These are phyloP conservation scores for Dioscorea zingiberensis DNA, from an alignment of 106 monocot species.

Conservation along the genomic window DNA sequence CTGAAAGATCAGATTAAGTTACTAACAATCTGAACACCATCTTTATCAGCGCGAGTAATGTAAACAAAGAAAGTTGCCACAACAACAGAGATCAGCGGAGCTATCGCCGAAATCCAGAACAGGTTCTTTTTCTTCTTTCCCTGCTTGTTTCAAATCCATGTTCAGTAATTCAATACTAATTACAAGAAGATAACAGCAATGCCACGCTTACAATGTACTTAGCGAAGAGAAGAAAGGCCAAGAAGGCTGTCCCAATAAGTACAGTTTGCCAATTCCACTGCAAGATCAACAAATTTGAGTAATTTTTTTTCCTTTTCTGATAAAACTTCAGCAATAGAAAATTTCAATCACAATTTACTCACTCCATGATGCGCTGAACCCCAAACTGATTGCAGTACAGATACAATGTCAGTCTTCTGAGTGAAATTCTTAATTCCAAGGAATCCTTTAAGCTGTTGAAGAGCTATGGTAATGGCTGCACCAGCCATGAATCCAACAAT, in stretches of 20 bases:
- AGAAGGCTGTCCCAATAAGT: constrained; percentile 46
- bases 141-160: constrained; percentile 5
- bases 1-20: not conserved
- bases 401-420: constrained; percentile 48
- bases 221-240: constrained; percentile 54
- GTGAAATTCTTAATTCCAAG: constrained; percentile 63
- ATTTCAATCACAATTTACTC: not conserved
- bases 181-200: not conserved
- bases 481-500: constrained; percentile 78
- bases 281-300: constrained; percentile 14
- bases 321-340: too few species aligned
- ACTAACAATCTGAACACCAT: constrained; percentile 62
- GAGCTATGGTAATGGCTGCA: constrained; percentile 58
- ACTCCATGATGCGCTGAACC: constrained; percentile 37
- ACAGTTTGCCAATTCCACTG: constrained; percentile 95
- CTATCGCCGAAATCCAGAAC: constrained; percentile 60
- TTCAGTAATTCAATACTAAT: constrained; percentile 2
- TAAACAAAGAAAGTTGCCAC: constrained; percentile 47
- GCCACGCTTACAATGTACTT: constrained; percentile 54
- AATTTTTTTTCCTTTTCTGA: too few species aligned
- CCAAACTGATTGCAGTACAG: constrained; percentile 62
- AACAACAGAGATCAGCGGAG: constrained; percentile 47
- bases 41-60: constrained; percentile 39
- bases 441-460: constrained; percentile 73
- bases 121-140: constrained; percentile 60